Conservation (phyloP, 352 stramenopile species). For the Blastocystis sp. region DNA sequence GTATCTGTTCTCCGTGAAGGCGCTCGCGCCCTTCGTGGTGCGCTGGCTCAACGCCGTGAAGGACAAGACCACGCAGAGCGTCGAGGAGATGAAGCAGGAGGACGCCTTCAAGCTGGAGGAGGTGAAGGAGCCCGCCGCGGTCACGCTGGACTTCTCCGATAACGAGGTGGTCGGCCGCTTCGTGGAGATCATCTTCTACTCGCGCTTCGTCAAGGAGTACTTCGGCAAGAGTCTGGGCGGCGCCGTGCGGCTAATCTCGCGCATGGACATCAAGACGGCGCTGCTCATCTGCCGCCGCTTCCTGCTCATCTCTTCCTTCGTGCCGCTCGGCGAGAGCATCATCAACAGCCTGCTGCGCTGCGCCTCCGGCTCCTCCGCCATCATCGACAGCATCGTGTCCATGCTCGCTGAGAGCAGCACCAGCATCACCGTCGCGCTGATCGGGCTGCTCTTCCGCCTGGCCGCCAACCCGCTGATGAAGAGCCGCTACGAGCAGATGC, state of each 20-base stretch:
- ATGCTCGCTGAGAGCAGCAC: conserved; percentile 12
- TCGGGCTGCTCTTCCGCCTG: conserved; percentile 45
- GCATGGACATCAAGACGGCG: conserved; percentile 4
- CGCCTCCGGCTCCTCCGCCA: background rate
- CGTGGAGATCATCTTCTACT: conserved; percentile 33
- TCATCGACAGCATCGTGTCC: background rate
- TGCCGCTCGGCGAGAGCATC: conserved; percentile 16
- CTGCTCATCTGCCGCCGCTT: conserved; percentile 34
- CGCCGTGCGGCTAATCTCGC: background rate
- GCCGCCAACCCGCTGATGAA: conserved; percentile 6
- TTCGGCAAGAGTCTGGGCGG: conserved; percentile 51
- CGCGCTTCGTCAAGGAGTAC: conserved; percentile 36
- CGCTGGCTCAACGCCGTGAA: background rate
- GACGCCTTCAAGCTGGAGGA: background rate
- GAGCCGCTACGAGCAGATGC: background rate
- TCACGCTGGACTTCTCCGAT: conserved; percentile 37
- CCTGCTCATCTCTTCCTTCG: conserved; percentile 31
- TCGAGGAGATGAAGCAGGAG: conserved; percentile 13
- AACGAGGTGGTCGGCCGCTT: conserved; percentile 34
- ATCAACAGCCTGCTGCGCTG: background rate
- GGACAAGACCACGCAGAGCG: conserved; percentile 26
- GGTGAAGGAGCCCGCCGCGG: background rate
- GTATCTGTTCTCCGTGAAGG: background rate
- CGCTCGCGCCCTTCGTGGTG: background rate
- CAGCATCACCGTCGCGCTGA: conserved; percentile 33